Evolutionary conservation across 257 asterid genomes (phyloP), one percentile per base, ranked within the genome.

Genomic region (Buddleja alternifolia): DNA sequence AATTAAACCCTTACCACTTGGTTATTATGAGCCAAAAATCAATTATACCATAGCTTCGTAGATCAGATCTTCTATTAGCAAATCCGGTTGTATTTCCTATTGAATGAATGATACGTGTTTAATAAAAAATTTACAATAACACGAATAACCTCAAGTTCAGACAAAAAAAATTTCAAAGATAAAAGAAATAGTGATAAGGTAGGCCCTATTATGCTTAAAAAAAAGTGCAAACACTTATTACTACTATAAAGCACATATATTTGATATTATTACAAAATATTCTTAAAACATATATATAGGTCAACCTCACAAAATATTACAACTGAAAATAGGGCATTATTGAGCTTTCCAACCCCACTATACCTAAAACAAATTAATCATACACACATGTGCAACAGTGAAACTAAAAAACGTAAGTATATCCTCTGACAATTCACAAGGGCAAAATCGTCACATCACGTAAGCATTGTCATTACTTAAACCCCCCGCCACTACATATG

Each of bases 371-470:
- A 63, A 57, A 36, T 51, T 20, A 40, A 42, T 48, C 60, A 66
- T 12, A 65, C 23, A 62, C 70, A 69, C 78, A 79, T 75, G 78
- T 50, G 63, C 70, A 12, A 70, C 23, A n/a, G 12, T 34, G 37
- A 70, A 59, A 46, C 9, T 9, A 4, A 32, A n/a, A 51, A 4
- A 17, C 42, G 2, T 20, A n/a, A 10, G n/a, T 10, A 4, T 19
- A 16, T 32, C 24, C 45, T 63, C n/a, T n/a, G n/a, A n/a, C n/a
- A n/a, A n/a, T 65, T 50, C 73, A 45, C 45, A 48, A 57, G 82
- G 74, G 73, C 52, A 74, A 12, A 48, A 51, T 29, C 12, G 82
- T 74, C 85, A 62, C 15, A 0, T 71, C 78, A 20, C 6, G 17
- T 21, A 4, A 10, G 12, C 32, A 65, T 7, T 37, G 34, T 58